Evolutionary conservation across 331 rosid genomes (phyloP).

Genomic region (Telfairia occidentalis): DNA sequence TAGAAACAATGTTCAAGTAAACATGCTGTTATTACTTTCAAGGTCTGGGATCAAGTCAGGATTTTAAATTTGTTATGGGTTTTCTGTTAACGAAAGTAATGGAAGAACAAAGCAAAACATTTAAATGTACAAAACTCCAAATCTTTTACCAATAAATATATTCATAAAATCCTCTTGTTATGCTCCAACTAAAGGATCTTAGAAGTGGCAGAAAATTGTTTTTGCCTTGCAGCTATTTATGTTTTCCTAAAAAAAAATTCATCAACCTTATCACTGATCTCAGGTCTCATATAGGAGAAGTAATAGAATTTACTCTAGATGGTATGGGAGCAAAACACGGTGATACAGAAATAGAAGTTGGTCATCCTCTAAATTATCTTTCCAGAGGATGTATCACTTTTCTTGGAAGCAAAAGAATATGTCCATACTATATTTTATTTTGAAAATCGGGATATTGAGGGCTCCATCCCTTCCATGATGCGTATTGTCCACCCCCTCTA

Average conservation of each 20-base stretch:
- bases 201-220: background rate
- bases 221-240: background rate
- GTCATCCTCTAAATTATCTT: background rate
- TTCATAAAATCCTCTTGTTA: background rate
- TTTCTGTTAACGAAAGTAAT: background rate
- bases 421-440: background rate
- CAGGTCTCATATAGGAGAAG: background rate
- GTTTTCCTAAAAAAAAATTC: background rate
- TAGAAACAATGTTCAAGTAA: background rate
- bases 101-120: background rate
- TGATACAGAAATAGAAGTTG: background rate
- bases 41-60: background rate
- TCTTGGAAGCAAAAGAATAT: background rate
- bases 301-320: background rate
- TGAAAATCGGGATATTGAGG: background rate
- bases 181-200: background rate
- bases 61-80: background rate
- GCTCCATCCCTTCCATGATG: background rate
- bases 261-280: background rate
- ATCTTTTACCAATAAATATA: background rate
- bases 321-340: background rate
- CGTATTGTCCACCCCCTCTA: background rate
- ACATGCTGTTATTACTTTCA: background rate
- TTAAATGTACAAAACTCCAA: background rate
- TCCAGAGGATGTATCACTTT: background rate